A percentile compares a stretch with the other conserved stretches of the same genome.
Conservation (phyloP, 2,329 filamentous ascomycete genomes). For the Fusarium staphyleae region DNA sequence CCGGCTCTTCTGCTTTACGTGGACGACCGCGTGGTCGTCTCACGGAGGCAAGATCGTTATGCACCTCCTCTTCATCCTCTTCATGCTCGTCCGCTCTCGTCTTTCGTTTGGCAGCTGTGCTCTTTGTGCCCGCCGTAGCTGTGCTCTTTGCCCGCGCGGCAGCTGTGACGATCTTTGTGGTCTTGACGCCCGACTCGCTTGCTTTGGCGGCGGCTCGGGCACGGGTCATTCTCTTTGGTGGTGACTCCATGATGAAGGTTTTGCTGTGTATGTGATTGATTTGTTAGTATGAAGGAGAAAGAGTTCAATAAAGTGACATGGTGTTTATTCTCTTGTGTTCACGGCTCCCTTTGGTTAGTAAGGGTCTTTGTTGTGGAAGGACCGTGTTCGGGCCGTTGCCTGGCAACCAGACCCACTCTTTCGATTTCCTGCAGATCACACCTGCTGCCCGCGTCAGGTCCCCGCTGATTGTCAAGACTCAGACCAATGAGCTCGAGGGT, state of each 20-base stretch:
- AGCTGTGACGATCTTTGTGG: slow-evolving; percentile 57
- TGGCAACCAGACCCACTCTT: slow-evolving; percentile 35
- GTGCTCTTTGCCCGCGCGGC: slow-evolving; percentile 56
- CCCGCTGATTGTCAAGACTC: neutral
- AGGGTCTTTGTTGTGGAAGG: slow-evolving; percentile 30
- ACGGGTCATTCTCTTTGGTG: slow-evolving; percentile 67
- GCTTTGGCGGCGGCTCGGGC: slow-evolving; percentile 55
- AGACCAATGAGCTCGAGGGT: too few relatives aligned
- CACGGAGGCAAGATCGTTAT: slow-evolving; percentile 43
- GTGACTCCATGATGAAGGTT: slow-evolving; percentile 59
- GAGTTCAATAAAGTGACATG: slow-evolving; percentile 37
- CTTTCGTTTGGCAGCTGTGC: slow-evolving; percentile 56
- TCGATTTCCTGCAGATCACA: slow-evolving; percentile 29
- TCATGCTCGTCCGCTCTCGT: slow-evolving; percentile 60
- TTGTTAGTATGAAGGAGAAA: slow-evolving; percentile 39
- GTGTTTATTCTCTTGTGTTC: slow-evolving; percentile 27
- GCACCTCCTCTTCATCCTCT: slow-evolving; percentile 53
- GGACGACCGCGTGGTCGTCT: slow-evolving; percentile 52
- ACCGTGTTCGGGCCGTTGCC: slow-evolving; percentile 41
- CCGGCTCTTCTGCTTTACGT: slow-evolving; percentile 50
- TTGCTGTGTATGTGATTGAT: slow-evolving; percentile 21
- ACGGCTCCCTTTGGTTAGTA: slow-evolving; percentile 11
- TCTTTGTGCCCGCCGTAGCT: slow-evolving; percentile 45
- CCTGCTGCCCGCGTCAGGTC: slow-evolving; percentile 18
- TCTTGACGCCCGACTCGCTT: slow-evolving; percentile 48